A percentile compares a stretch with the other conserved stretches of the same genome.
Conservation (phyloP, 495 filamentous ascomycete species). For the Symbiotaphrina buchneri region DNA sequence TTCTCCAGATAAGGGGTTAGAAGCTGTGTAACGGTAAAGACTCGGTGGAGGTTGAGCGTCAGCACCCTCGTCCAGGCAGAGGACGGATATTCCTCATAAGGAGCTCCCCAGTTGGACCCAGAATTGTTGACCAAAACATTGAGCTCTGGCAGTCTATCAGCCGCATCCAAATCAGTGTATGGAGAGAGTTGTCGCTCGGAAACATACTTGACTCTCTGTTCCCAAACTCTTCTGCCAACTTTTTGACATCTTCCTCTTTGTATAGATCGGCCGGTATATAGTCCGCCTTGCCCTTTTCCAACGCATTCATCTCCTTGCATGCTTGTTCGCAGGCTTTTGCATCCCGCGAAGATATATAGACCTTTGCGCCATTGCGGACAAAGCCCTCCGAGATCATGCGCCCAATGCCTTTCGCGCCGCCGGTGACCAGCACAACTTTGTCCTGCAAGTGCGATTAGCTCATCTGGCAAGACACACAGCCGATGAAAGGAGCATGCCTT, state of each 20-base stretch:
- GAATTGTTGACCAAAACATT: slow-evolving; percentile 68
- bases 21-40: slow-evolving; percentile 56
- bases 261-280: slow-evolving; percentile 53
- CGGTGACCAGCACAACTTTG: slow-evolving; percentile 20
- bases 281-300: slow-evolving; percentile 36
- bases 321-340: slow-evolving; percentile 34
- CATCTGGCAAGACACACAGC: neutral
- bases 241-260: slow-evolving; percentile 45
- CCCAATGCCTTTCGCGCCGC: slow-evolving; percentile 38
- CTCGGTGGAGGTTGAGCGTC: slow-evolving; percentile 58
- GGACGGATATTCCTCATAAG: slow-evolving; percentile 42
- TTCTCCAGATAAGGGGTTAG: slow-evolving; percentile 50
- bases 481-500: slow-evolving; percentile 17
- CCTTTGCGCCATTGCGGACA: slow-evolving; percentile 57
- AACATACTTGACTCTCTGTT: slow-evolving; percentile 33
- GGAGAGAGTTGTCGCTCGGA: neutral
- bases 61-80: slow-evolving; percentile 49
- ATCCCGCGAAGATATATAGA: slow-evolving; percentile 65
- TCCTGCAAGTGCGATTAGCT: slow-evolving; percentile 10
- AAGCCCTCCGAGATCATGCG: slow-evolving; percentile 67
- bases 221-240: slow-evolving; percentile 35
- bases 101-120: slow-evolving; percentile 48
- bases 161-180: neutral
- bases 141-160: slow-evolving; percentile 20
- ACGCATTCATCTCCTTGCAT: slow-evolving; percentile 32